These are phyloP conservation scores for Cutaneotrichosporon cavernicola DNA, from an alignment of 1,284 basidiomycete species.

Conservation along the genomic window DNA sequence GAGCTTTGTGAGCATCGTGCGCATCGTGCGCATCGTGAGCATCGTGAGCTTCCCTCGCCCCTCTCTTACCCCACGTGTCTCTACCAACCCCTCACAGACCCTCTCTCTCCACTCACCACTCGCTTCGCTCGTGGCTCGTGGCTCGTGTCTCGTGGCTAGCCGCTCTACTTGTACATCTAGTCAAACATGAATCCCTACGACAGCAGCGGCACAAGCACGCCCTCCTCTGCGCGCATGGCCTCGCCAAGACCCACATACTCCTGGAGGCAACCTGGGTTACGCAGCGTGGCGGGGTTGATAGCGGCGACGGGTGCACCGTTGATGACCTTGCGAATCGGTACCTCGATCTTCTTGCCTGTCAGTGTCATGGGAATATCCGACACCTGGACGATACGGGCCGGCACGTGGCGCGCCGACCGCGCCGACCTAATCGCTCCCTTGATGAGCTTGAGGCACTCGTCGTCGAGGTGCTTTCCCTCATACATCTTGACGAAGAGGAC, in stretches of 20 bases:
- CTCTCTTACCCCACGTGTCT: too few relatives aligned
- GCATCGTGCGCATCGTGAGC: too few relatives aligned
- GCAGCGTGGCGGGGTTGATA: constrained; percentile 73
- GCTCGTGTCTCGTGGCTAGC: too few relatives aligned
- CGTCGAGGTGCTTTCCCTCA: constrained; percentile 58
- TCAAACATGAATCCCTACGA: not conserved
- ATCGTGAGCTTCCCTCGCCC: too few relatives aligned
- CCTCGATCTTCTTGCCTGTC: constrained; percentile 80
- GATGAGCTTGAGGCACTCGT: constrained; percentile 61
- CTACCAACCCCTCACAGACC: too few relatives aligned
- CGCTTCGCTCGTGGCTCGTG: not conserved
- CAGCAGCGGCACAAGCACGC: constrained; percentile 25
- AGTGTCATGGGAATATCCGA: constrained; percentile 77
- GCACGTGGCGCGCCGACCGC: constrained; percentile 72
- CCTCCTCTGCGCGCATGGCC: constrained; percentile 56
- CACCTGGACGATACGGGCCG: constrained; percentile 66
- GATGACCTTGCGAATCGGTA: constrained; percentile 60
- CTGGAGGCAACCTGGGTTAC: constrained; percentile 70
- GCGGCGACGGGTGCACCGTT: constrained; percentile 70
- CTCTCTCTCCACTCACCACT: too few relatives aligned
- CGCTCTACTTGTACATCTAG: not conserved
- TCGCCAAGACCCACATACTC: constrained; percentile 65
- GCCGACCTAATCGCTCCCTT: constrained; percentile 64
- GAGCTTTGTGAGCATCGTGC: too few relatives aligned
- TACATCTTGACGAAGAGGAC: constrained; percentile 70